Base-by-base conservation (phyloP, 257 asterid species). In the Fraxinus pennsylvanica region DNA sequence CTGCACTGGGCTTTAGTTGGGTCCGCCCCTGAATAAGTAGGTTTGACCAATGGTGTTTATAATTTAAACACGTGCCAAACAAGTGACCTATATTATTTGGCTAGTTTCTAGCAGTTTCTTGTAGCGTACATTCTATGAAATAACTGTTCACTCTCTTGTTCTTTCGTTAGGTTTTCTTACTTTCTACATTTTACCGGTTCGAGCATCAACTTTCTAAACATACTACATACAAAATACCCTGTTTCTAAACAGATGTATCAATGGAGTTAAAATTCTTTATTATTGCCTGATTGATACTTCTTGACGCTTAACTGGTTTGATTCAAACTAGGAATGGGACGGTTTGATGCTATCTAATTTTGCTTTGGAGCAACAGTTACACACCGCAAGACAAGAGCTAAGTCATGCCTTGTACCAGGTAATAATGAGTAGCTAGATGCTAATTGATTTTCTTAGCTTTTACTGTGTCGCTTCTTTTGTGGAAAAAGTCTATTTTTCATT, bases 381-480 rank as follows among this genome's bases (percentile, higher is more conserved):
- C 82, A 90, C 91, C 36, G 99, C 97, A 76, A 91, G 99, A 88
- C 99, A 96, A 85, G 99, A 93, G 86, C 88, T 96, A 75, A 93
- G 99, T 83, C 98, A 96, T 82, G 98, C 99, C 67, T 77, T 93
- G 74, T 96, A 93, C 86, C 99, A 96, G 97, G 99, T 96, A 77
- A 76, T 38, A 25, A 47, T 3, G 39, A 66, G 72, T 74, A 36
- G 57, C 41, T 38, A 68, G 70, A 35, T 73, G 65, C 45, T 39
- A 52, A 21, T 68, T 22, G 17, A 38, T 45, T 71, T 29, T 27
- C 63, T 5, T 59, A 25, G 54, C 36, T 75, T 61, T n/a, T 36
- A 30, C 72, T 32, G 12, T 71, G 9, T 74, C 36, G 33, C 21
- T 32, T 39, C 36, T 63, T 57, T 57, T 74, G 54, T 35, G 9